A percentile compares a stretch with the other conserved stretches of the same genome.
Evolutionary conservation across 768 basidiomycete genomes (phyloP).

Genomic region (Floccularia luteovirens): DNA sequence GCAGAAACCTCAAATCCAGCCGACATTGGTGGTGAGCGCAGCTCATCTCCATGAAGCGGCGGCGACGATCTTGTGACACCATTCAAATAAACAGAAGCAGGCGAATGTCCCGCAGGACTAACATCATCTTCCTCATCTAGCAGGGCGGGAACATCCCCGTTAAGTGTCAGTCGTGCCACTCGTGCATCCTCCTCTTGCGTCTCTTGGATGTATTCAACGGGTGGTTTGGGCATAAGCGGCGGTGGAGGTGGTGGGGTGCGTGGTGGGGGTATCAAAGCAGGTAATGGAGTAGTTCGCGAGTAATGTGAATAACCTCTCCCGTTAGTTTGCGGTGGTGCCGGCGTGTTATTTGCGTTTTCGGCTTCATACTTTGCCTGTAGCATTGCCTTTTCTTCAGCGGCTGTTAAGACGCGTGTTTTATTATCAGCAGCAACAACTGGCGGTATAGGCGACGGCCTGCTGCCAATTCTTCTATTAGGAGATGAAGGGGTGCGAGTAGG

Average conservation of each 20-base stretch:
- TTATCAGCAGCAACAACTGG: conserved; percentile 16
- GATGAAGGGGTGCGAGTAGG: conserved; percentile 13
- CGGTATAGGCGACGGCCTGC: conserved; percentile 26
- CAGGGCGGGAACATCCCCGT: conserved; percentile 18
- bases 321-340: conserved; percentile 15
- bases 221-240: conserved; percentile 70
- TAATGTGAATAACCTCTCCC: conserved; percentile 13
- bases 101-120: not conserved
- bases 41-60: conserved; percentile 21
- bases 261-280: conserved; percentile 6
- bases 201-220: conserved; percentile 74
- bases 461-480: conserved; percentile 9
- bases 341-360: conserved; percentile 28
- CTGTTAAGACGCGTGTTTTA: conserved; percentile 37
- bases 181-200: conserved; percentile 70
- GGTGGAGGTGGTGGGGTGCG: conserved; percentile 41
- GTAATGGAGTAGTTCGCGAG: conserved; percentile 6
- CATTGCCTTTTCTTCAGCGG: conserved; percentile 75
- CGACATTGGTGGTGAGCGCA: conserved; percentile 43
- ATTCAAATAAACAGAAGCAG: conserved; percentile 6
- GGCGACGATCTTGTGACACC: conserved; percentile 4
- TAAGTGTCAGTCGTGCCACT: conserved; percentile 32
- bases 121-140: conserved; percentile 7
- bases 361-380: conserved; percentile 57
- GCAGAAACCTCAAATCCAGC: conserved; percentile 23